Base-by-base conservation (phyloP, 768 basidiomycete genomes). In the Mycena vulgaris region DNA sequence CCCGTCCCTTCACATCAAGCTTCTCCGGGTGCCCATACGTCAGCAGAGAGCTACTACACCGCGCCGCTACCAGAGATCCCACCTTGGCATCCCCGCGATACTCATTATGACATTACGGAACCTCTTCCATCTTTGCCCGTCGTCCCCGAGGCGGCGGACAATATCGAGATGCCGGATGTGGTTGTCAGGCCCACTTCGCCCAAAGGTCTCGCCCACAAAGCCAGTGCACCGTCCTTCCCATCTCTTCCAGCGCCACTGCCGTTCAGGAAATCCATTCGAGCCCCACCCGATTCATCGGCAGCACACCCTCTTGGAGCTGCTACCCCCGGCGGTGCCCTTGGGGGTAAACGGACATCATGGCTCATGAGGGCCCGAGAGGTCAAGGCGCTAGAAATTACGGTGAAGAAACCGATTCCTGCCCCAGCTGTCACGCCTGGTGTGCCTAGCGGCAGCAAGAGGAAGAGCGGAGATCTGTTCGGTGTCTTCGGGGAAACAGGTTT, bases 331-430 rank as follows among this genome's bases (percentile, higher is more conserved):
- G 78, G 80, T 6, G 75, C 81, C 25, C 77, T 79, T 30, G 83
- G 83, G 13, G 89, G 88, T 3, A 94, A 93, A 75, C 89, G 93
- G 35, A 92, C 92, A 11, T 95, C 94, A 4, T 95, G 94, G 94
- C 79, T 95, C 62, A 89, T 88, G 80, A 93, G 93, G 74, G 94
- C 91, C 17, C 85, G 93, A 39, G 92, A 93, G 75, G 90, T 86
- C 28, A 92, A 92, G 71, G 92, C 92, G 21, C 80, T 89, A 75
- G 93, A 93, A 75, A 83, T 82, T n/a, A 82, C 82, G 14, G 75
- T 73, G 65, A 88, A 80, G 77, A 86, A 83, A 59, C 63, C 76
- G 25, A 77, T 37, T 69, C 35, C 70, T 27, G 74, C 63, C 7
- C 69, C 72, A 27, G 57, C 73, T 25, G 62, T 70, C 9, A 73